These are phyloP conservation scores for Agaricus sinodeliciosus DNA, from an alignment of 768 basidiomycete genomes.

Conservation along the genomic window DNA sequence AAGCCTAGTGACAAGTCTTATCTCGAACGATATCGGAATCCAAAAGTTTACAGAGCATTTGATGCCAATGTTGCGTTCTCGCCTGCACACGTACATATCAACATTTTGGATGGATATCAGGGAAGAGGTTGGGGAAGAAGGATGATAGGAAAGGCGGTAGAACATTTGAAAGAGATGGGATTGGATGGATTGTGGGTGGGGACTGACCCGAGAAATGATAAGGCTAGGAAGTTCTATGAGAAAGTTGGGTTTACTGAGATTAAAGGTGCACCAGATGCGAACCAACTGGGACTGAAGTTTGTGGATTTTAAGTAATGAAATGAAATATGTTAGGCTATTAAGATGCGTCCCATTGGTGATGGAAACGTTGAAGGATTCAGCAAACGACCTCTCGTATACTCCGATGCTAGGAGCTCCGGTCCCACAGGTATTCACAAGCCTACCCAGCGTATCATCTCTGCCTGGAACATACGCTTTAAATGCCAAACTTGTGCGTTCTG, in stretches of 20 bases:
- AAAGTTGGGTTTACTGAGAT: slow-evolving; percentile 55
- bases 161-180: slow-evolving; percentile 43
- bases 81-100: slow-evolving; percentile 70
- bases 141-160: slow-evolving; percentile 49
- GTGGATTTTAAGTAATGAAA: slow-evolving; percentile 21
- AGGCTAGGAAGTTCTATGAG: slow-evolving; percentile 56
- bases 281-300: slow-evolving; percentile 51
- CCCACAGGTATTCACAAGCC: too few species aligned
- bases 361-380: not conserved
- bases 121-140: slow-evolving; percentile 65
- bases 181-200: slow-evolving; percentile 61
- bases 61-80: slow-evolving; percentile 57
- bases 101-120: slow-evolving; percentile 63
- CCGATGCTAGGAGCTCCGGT: too few species aligned
- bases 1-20: slow-evolving; percentile 40
- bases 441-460: too few species aligned
- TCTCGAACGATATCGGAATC: slow-evolving; percentile 21
- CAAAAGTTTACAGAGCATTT: slow-evolving; percentile 35
- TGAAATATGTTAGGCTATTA: too few species aligned
- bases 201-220: slow-evolving; percentile 54
- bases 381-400: too few species aligned
- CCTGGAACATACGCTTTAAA: too few species aligned
- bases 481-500: too few species aligned
- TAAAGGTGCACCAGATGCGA: slow-evolving; percentile 40
- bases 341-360: not conserved